A percentile compares a stretch with the other conserved stretches of the same genome.
These are phyloP conservation scores for Ogataea pignaliae DNA, from an alignment of 805 yeast species.

Conservation along the genomic window DNA sequence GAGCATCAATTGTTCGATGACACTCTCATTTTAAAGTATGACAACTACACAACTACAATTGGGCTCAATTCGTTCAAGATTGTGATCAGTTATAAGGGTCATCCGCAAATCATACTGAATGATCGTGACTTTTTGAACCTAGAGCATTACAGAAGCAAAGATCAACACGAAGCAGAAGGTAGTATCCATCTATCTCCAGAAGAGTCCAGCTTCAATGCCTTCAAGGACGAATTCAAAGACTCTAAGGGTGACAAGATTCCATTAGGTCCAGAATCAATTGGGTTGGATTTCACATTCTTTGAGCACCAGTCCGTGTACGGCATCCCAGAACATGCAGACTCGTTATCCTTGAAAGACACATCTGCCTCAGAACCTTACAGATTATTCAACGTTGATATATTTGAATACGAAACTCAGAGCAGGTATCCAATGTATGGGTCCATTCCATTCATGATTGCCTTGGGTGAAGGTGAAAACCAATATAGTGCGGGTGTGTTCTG, in stretches of 20 bases:
- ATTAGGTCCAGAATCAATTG: slow-evolving; percentile 88
- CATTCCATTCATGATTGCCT: slow-evolving; percentile 79
- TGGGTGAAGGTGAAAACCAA: slow-evolving; percentile 37
- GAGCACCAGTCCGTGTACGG: slow-evolving; percentile 73
- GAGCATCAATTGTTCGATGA: slow-evolving; percentile 20
- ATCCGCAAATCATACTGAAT: slow-evolving; percentile 55
- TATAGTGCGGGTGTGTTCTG: slow-evolving; percentile 77
- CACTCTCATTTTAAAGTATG: slow-evolving; percentile 25
- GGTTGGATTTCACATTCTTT: slow-evolving; percentile 64
- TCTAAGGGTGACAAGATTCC: slow-evolving; percentile 61
- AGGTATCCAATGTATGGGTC: slow-evolving; percentile 92
- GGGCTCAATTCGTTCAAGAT: slow-evolving; percentile 46
- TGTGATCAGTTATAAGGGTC: slow-evolving; percentile 40
- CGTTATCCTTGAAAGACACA: slow-evolving; percentile 71
- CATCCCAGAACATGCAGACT: slow-evolving; percentile 95
- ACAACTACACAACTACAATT: slow-evolving; percentile 40
- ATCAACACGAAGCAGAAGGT: slow-evolving; percentile 31
- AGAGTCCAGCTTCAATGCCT: slow-evolving; percentile 64
- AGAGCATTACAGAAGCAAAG: slow-evolving; percentile 70
- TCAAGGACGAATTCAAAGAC: slow-evolving; percentile 68
- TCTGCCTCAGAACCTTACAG: slow-evolving; percentile 68
- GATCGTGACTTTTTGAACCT: slow-evolving; percentile 66
- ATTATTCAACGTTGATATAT: slow-evolving; percentile 87
- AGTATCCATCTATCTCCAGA: slow-evolving; percentile 44
- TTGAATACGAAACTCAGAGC: slow-evolving; percentile 83